A percentile compares a stretch with the other conserved stretches of the same genome.
Conservation (phyloP, 495 filamentous ascomycete genomes). For the Penicillium fimorum region DNA sequence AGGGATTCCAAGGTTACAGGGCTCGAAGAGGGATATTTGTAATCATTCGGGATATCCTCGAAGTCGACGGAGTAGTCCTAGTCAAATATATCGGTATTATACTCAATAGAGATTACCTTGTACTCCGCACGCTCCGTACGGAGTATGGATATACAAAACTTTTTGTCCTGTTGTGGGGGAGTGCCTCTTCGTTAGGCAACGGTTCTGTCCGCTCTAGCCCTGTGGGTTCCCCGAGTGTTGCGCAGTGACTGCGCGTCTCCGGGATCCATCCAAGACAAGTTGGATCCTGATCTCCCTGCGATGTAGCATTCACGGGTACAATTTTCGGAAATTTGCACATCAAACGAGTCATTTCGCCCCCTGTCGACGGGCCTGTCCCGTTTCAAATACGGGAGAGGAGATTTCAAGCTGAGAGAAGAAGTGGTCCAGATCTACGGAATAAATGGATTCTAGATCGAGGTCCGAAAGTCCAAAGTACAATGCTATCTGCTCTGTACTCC, state of each 20-base stretch:
- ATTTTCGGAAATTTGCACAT: not conserved
- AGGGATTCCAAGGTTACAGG: not conserved
- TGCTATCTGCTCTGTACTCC: not conserved
- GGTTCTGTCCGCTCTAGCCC: not conserved
- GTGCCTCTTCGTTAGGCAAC: not conserved
- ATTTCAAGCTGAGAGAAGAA: not conserved
- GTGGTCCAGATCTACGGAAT: not conserved
- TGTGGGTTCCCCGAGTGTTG: not conserved
- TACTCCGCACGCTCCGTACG: not conserved
- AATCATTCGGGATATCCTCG: not conserved
- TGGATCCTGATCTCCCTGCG: not conserved
- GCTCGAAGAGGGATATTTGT: not conserved
- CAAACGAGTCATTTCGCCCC: constrained; percentile 2
- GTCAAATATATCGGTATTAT: too few species aligned
- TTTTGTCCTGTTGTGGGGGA: constrained; percentile 2
- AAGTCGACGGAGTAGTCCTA: not conserved
- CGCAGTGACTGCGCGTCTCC: constrained; percentile 11
- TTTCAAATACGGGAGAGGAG: constrained; percentile 1
- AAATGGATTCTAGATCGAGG: not conserved
- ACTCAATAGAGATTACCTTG: not conserved
- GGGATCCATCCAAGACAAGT: constrained; percentile 5
- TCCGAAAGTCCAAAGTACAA: not conserved
- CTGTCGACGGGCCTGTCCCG: constrained; percentile 2
- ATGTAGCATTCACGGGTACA: not conserved
- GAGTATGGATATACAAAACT: not conserved